A percentile compares a stretch with the other conserved stretches of the same genome.
Evolutionary conservation across 768 basidiomycete genomes (phyloP).

Genomic region (Pseudohyphozyma bogoriensis): DNA sequence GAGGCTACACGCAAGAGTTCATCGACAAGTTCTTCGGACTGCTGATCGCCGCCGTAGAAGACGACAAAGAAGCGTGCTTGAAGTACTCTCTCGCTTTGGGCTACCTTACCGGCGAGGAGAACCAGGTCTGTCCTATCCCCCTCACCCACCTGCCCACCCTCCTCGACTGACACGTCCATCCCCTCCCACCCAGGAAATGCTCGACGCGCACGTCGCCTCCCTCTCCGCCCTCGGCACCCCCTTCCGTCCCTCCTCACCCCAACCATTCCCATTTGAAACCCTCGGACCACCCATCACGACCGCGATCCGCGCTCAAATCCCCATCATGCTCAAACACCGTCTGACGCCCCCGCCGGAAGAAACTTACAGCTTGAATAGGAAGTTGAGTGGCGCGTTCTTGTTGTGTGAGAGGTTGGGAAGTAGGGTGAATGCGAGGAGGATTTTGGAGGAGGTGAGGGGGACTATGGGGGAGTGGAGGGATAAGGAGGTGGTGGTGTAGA

Average conservation of each 20-base stretch:
- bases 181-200: conserved; percentile 55
- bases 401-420: conserved; percentile 54
- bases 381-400: conserved; percentile 43
- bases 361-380: conserved; percentile 84
- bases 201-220: conserved; percentile 72
- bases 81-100: conserved; percentile 69
- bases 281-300: conserved; percentile 54
- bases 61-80: conserved; percentile 57
- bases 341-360: conserved; percentile 87
- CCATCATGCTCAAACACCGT: conserved; percentile 77
- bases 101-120: conserved; percentile 82
- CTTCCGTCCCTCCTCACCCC: conserved; percentile 55
- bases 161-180: background rate
- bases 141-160: background rate
- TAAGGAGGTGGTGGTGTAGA: too few species aligned
- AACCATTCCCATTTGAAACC: conserved; percentile 64
- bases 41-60: conserved; percentile 64
- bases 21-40: conserved; percentile 78
- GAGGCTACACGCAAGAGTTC: conserved; percentile 72
- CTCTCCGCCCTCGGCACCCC: conserved; percentile 77
- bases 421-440: conserved; percentile 15
- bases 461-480: too few species aligned
- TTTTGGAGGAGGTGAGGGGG: background rate
- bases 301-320: conserved; percentile 68
- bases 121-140: conserved; percentile 48